Evolutionary conservation across 2,329 filamentous ascomycete species (phyloP).

Genomic region (Paecilomyces fulvus): DNA sequence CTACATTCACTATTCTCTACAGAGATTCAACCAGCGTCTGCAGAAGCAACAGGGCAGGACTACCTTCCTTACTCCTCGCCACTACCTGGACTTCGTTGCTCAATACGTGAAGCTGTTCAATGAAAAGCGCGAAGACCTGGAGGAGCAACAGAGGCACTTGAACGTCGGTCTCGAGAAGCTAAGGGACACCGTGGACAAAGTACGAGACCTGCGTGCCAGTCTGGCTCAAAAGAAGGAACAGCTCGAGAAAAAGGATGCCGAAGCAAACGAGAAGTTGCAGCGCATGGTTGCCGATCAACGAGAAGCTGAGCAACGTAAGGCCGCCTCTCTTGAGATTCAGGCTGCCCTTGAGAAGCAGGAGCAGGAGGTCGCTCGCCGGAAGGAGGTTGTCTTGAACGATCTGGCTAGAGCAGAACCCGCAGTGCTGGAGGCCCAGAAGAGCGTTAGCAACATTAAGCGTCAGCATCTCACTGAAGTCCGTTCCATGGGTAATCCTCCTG

Average conservation of each 20-base stretch:
- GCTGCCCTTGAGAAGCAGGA: slow-evolving; percentile 81
- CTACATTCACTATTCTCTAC: slow-evolving; percentile 92
- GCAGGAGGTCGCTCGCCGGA: slow-evolving; percentile 71
- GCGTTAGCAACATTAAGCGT: slow-evolving; percentile 96
- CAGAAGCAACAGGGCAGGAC: slow-evolving; percentile 85
- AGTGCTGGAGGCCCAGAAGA: slow-evolving; percentile 84
- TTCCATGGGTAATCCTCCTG: slow-evolving; percentile 88
- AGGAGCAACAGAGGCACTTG: slow-evolving; percentile 96
- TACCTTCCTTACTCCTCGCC: slow-evolving; percentile 89
- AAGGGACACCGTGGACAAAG: slow-evolving; percentile 93
- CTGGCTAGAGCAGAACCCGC: slow-evolving; percentile 87
- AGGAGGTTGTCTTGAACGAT: slow-evolving; percentile 77
- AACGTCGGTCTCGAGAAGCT: slow-evolving; percentile 98
- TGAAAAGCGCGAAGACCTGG: slow-evolving; percentile 95
- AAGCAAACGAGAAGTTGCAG: slow-evolving; percentile 95
- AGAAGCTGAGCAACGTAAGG: slow-evolving; percentile 86
- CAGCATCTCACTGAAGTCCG: slow-evolving; percentile 96
- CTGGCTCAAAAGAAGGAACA: slow-evolving; percentile 91
- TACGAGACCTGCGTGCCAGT: slow-evolving; percentile 81
- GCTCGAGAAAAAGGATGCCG: slow-evolving; percentile 83
- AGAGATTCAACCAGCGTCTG: slow-evolving; percentile 78
- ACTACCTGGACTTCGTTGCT: slow-evolving; percentile 96
- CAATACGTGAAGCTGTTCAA: slow-evolving; percentile 97
- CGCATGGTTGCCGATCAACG: slow-evolving; percentile 94
- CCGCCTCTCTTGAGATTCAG: slow-evolving; percentile 81